These are phyloP conservation scores for Lenwebbia sp. DNA, from an alignment of 345 rosid species.

Conservation along the genomic window DNA sequence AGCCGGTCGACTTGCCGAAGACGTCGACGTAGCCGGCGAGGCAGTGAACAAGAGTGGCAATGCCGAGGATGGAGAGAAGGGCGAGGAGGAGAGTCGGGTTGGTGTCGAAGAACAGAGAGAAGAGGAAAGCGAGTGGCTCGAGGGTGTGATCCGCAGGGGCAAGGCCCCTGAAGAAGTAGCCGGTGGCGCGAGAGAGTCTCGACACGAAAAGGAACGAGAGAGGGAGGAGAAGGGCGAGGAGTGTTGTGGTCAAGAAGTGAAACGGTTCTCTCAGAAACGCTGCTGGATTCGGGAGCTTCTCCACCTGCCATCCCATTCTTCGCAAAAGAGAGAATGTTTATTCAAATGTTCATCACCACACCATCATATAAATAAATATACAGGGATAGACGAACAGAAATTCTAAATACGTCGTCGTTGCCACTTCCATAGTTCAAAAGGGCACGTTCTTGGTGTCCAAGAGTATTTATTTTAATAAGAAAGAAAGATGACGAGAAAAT, in stretches of 20 bases:
- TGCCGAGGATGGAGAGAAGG: constrained; percentile 5
- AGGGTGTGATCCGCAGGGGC: not conserved
- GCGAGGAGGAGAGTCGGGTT: constrained; percentile 13
- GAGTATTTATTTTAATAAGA: not conserved
- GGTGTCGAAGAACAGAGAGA: constrained; percentile 2
- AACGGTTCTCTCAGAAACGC: constrained; percentile 2
- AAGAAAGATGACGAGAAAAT: too few species aligned
- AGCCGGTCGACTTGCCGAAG: not conserved
- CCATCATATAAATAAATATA: not conserved
- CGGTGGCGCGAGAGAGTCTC: constrained; percentile 2
- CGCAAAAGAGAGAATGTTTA: not conserved
- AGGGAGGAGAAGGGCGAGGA: constrained; percentile 15
- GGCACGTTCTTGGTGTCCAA: not conserved
- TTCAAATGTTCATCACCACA: not conserved
- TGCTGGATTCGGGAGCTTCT: not conserved
- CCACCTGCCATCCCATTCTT: not conserved
- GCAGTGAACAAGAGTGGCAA: constrained; percentile 10
- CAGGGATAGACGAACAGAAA: not conserved
- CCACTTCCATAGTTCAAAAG: not conserved
- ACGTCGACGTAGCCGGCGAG: not conserved
- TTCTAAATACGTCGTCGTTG: not conserved
- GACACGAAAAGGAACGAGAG: constrained; percentile 17
- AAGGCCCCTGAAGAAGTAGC: constrained; percentile 1
- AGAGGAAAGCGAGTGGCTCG: not conserved
- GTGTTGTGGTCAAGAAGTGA: constrained; percentile 9